These are phyloP conservation scores for Microbotryum scabiosae DNA, from an alignment of 1,284 basidiomycete species.

Conservation along the genomic window DNA sequence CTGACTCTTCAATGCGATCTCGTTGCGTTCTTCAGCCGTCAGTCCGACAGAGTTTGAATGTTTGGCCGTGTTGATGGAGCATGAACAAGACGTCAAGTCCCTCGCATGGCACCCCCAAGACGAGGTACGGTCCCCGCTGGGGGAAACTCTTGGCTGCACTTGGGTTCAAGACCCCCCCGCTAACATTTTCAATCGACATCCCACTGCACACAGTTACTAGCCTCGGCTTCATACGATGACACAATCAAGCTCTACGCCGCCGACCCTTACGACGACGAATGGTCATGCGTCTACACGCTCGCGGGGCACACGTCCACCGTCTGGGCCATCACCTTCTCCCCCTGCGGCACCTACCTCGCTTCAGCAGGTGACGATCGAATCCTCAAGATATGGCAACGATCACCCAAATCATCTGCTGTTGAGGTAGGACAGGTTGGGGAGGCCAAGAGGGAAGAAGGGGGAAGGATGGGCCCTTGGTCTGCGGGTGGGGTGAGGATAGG, in stretches of 20 bases:
- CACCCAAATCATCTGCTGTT: slow-evolving; percentile 28
- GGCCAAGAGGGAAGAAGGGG: slow-evolving; percentile 35
- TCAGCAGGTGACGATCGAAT: slow-evolving; percentile 68
- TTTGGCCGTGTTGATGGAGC: slow-evolving; percentile 92
- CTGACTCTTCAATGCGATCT: neutral
- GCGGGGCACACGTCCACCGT: slow-evolving; percentile 54
- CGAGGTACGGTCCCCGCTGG: slow-evolving; percentile 54
- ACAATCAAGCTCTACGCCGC: slow-evolving; percentile 90
- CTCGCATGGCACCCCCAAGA: slow-evolving; percentile 91
- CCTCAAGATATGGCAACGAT: slow-evolving; percentile 48
- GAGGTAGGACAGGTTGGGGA: slow-evolving; percentile 12
- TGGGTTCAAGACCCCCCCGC: slow-evolving; percentile 1
- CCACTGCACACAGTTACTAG: slow-evolving; percentile 62
- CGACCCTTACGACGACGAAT: slow-evolving; percentile 90
- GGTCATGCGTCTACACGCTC: slow-evolving; percentile 62
- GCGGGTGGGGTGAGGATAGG: slow-evolving; percentile 32
- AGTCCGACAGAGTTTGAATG: slow-evolving; percentile 77
- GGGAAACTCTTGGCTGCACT: fast-evolving
- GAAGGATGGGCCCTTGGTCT: slow-evolving; percentile 33
- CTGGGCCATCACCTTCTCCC: slow-evolving; percentile 76
- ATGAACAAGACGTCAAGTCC: slow-evolving; percentile 91
- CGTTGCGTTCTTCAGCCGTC: slow-evolving; percentile 11
- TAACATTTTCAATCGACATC: neutral
- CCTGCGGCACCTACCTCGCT: slow-evolving; percentile 71
- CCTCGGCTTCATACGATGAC: slow-evolving; percentile 94